Evolutionary conservation across 805 yeast species (phyloP).

Genomic region (Yarrowia osloensis): DNA sequence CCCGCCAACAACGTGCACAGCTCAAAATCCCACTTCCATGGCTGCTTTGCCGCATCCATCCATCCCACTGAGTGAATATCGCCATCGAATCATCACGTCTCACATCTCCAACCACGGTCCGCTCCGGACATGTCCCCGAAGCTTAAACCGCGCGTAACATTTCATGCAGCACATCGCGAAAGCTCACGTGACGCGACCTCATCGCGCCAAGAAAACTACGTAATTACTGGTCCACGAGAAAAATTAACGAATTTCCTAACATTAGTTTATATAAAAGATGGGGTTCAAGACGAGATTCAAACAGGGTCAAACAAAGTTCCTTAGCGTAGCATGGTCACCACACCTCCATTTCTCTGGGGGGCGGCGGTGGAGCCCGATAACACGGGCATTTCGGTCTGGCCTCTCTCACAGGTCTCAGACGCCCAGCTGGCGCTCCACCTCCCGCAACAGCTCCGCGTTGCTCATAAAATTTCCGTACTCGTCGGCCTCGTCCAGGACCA

Average conservation of each 20-base stretch:
- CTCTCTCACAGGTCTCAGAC: not conserved
- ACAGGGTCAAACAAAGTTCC: conserved; percentile 5
- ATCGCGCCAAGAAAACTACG: not conserved
- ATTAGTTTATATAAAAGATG: conserved; percentile 25
- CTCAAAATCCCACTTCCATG: too few relatives aligned
- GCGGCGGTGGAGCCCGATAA: not conserved
- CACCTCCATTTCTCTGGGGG: not conserved
- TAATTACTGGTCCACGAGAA: too few relatives aligned
- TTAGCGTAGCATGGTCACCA: not conserved
- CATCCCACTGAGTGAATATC: not conserved
- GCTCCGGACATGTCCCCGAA: not conserved
- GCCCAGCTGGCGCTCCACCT: conserved; percentile 11
- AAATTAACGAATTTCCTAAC: conserved; percentile 6
- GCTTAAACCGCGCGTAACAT: not conserved
- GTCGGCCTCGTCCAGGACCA: conserved; percentile 26
- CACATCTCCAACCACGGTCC: not conserved
- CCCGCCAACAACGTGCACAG: too few relatives aligned
- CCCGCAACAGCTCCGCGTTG: conserved; percentile 13
- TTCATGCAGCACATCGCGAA: not conserved
- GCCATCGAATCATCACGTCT: not conserved
- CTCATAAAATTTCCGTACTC: conserved; percentile 20
- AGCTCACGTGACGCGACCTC: not conserved
- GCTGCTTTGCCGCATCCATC: not conserved
- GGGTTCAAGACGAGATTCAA: conserved; percentile 13
- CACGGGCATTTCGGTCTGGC: not conserved